Percentiles rank a stretch among this genome's conserved stretches.
Conservation (phyloP, 208 protist species). For the Novymonas esmeraldas region DNA sequence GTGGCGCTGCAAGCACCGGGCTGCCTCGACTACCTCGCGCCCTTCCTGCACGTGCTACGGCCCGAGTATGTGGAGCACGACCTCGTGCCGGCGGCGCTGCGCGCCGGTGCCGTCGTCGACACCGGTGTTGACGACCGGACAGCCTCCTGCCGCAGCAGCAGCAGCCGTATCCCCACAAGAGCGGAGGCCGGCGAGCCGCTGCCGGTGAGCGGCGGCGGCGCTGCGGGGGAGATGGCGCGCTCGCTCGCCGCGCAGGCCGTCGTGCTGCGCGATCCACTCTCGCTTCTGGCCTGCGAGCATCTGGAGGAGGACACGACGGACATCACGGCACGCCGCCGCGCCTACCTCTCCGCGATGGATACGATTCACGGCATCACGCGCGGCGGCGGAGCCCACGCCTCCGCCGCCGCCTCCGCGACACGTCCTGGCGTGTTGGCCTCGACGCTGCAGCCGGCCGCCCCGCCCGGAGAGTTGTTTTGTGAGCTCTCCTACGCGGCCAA, state of each 20-base stretch:
- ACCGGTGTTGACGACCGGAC: background rate
- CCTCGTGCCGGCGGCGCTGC: conserved; percentile 16
- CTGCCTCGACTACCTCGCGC: conserved; percentile 40
- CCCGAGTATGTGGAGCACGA: conserved; percentile 26
- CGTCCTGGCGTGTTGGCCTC: conserved; percentile 14
- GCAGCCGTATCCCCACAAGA: background rate
- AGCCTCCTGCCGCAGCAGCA: background rate
- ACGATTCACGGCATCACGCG: conserved; percentile 6
- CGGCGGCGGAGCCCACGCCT: too few species aligned
- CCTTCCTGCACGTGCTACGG: conserved; percentile 30
- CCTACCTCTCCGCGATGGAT: conserved; percentile 25
- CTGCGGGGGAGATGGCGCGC: background rate
- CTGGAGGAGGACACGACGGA: conserved; percentile 38
- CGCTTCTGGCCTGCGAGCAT: conserved; percentile 56
- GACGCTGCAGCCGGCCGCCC: conserved; percentile 30
- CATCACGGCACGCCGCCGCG: conserved; percentile 18
- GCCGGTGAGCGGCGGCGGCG: background rate
- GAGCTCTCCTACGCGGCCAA: conserved; percentile 69
- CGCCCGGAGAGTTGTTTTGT: conserved; percentile 40
- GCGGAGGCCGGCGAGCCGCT: background rate
- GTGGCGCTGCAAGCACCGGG: background rate
- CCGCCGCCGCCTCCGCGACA: background rate
- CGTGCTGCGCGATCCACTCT: conserved; percentile 48
- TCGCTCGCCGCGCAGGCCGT: conserved; percentile 51
- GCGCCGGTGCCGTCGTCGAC: conserved; percentile 5